Percentiles rank a stretch among this genome's conserved stretches.
Evolutionary conservation across 1,284 basidiomycete genomes (phyloP).

Genomic region (Inonotus obliquus): DNA sequence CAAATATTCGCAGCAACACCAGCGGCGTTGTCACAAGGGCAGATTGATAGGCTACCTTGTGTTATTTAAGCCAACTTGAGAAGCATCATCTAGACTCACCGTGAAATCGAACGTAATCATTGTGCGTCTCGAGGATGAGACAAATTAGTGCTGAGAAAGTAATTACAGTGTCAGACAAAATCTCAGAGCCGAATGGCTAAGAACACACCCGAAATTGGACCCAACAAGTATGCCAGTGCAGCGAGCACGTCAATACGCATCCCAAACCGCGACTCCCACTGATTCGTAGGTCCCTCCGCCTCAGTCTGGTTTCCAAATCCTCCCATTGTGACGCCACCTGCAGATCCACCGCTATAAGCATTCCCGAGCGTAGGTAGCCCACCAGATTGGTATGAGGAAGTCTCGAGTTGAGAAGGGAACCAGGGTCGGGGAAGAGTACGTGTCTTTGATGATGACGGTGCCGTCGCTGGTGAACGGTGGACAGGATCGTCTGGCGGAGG

Average conservation of each 20-base stretch:
- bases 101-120: conserved; percentile 79
- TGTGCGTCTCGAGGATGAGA: conserved; percentile 73
- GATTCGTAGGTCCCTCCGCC: conserved; percentile 47
- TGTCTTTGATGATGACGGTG: conserved; percentile 28
- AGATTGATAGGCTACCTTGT: conserved; percentile 66
- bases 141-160: conserved; percentile 50
- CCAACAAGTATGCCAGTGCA: conserved; percentile 64
- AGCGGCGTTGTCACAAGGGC: conserved; percentile 68
- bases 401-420: conserved; percentile 45
- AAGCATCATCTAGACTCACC: conserved; percentile 37
- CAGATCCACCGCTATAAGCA: conserved; percentile 38
- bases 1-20: conserved; percentile 55
- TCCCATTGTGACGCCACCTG: conserved; percentile 17
- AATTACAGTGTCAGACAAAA: conserved; percentile 5
- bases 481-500: conserved; percentile 54
- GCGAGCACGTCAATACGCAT: conserved; percentile 69
- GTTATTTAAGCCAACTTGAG: background rate
- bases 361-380: conserved; percentile 55
- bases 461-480: conserved; percentile 13
- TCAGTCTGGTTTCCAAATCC: conserved; percentile 31
- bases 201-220: conserved; percentile 67
- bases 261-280: conserved; percentile 70
- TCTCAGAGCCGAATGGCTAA: background rate
- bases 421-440: conserved; percentile 35
- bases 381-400: conserved; percentile 64